Base-by-base conservation (phyloP, 176 grass and related monocot genomes). In the Carex myosuroides region DNA sequence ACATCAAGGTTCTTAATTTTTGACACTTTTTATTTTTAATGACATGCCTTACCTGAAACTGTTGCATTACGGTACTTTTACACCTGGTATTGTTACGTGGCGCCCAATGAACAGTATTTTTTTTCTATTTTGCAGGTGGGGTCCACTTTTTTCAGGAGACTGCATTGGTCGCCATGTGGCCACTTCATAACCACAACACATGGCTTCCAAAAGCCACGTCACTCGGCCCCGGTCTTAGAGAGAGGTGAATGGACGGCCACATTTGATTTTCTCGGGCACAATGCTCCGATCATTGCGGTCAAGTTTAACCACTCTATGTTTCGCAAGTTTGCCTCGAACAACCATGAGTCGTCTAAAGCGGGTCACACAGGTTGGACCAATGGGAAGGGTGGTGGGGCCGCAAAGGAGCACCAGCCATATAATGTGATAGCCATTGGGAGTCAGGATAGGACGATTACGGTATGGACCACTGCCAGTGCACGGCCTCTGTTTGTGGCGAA, bases 251-350 rank as follows among this genome's bases (percentile, higher is more conserved):
- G 96, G 93, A 86, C 96, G 80, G 96, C 96, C 60, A 99, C 96
- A n/a, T 99, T 99, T 86, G 96, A 99, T 64, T 99, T 99, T 89
- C 91, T 99, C 81, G 96, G 96, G 26, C 96, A 99, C 80, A 99
- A 95, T 18, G 96, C 96, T 0, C 96, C 96, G 79, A 59, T 99
- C 78, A 89, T 99, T 53, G 96, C 90, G 14, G 96, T 99, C 67
- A 99, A 94, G 76, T 99, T 99, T 84, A 99, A 99, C 80, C 93
- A 99, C 57, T 95, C 96, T 4, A 90, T 99, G 93, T 99, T 99
- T 70, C 91, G 86, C 48, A 95, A 99, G 87, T 82, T 91, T 85
- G 76, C 84, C 59, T 85, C 88, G 57, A 90, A 77, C 88, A 86
- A 86, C 14, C 93, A 90, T 58, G 93, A 90, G 1, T 68, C 42